A percentile compares a stretch with the other conserved stretches of the same genome.
Conservation (phyloP, 768 basidiomycete species). For the Basidioascus undulatus region DNA sequence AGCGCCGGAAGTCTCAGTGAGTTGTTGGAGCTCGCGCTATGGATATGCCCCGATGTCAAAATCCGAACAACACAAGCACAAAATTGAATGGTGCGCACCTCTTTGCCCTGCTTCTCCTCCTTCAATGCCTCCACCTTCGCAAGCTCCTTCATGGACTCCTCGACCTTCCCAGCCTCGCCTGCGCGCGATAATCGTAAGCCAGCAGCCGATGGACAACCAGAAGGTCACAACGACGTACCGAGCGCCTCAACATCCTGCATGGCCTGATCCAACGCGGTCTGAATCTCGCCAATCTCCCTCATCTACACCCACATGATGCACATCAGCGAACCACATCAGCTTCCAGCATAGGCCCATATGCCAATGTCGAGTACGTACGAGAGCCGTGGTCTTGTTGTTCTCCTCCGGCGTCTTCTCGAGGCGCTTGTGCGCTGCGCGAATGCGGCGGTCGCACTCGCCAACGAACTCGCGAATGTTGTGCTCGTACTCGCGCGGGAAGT, state of each 20-base stretch:
- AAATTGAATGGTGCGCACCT: constrained; percentile 29
- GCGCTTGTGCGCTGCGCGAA: constrained; percentile 74
- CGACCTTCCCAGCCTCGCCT: constrained; percentile 98
- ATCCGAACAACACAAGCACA: not conserved
- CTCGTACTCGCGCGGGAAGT: constrained; percentile 89
- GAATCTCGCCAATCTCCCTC: constrained; percentile 98
- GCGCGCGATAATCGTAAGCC: constrained; percentile 1
- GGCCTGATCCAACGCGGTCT: constrained; percentile 91
- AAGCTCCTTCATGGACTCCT: constrained; percentile 95
- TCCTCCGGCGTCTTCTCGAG: constrained; percentile 99
- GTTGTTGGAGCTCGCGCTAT: constrained; percentile 75
- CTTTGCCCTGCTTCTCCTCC: constrained; percentile 83
- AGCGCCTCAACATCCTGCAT: constrained; percentile 93
- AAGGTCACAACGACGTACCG: constrained; percentile 25
- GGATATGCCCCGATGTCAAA: constrained; percentile 1
- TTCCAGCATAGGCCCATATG: not conserved
- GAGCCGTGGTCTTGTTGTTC: constrained; percentile 92
- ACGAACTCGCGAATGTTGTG: constrained; percentile 86
- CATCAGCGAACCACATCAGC: not conserved
- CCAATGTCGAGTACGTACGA: constrained; percentile 30
- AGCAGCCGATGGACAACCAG: not conserved
- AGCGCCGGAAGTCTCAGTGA: constrained; percentile 93
- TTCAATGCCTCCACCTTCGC: constrained; percentile 93
- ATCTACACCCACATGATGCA: constrained; percentile 36
- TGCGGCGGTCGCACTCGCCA: constrained; percentile 92